A percentile compares a stretch with the other conserved stretches of the same genome.
Conservation (phyloP, 2,329 filamentous ascomycete species). For the Aspergillus costaricaensis region DNA sequence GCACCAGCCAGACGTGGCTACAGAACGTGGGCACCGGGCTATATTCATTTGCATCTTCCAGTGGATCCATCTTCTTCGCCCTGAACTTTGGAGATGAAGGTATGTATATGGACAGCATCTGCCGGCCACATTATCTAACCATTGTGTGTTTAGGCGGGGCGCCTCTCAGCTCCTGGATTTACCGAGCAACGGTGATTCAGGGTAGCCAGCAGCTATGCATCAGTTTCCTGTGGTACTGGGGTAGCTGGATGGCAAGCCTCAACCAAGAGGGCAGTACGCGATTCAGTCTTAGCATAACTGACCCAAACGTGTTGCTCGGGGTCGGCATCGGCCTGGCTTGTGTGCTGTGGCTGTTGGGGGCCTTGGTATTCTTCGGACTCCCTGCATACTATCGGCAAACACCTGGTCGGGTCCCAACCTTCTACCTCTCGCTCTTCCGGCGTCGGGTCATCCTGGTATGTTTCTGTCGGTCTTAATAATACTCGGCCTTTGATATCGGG, state of each 20-base stretch:
- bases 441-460: conserved; percentile 7
- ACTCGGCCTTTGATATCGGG: neutral
- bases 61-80: conserved; percentile 65
- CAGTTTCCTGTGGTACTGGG: conserved; percentile 10
- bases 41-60: conserved; percentile 63
- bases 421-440: conserved; percentile 8
- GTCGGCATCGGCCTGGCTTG: conserved; percentile 3
- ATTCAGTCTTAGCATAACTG: conserved; percentile 3
- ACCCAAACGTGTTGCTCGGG: neutral
- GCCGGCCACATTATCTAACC: conserved; percentile 64
- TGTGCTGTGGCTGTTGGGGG: conserved; percentile 7
- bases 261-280: conserved; percentile 2
- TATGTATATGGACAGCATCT: conserved; percentile 53
- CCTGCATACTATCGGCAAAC: conserved; percentile 3
- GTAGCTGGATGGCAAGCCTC: conserved; percentile 7
- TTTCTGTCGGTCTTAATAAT: too few relatives aligned
- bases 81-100: conserved; percentile 67
- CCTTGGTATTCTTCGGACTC: conserved; percentile 3
- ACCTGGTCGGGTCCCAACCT: conserved; percentile 2
- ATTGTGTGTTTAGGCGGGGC: conserved; percentile 36
- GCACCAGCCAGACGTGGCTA: conserved; percentile 50
- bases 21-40: conserved; percentile 62
- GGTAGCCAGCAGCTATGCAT: conserved; percentile 9
- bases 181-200: conserved; percentile 5
- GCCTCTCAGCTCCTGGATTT: conserved; percentile 7